Base-by-base conservation (phyloP, 1,284 basidiomycete genomes). In the Pseudozyma tsukubaensis region DNA sequence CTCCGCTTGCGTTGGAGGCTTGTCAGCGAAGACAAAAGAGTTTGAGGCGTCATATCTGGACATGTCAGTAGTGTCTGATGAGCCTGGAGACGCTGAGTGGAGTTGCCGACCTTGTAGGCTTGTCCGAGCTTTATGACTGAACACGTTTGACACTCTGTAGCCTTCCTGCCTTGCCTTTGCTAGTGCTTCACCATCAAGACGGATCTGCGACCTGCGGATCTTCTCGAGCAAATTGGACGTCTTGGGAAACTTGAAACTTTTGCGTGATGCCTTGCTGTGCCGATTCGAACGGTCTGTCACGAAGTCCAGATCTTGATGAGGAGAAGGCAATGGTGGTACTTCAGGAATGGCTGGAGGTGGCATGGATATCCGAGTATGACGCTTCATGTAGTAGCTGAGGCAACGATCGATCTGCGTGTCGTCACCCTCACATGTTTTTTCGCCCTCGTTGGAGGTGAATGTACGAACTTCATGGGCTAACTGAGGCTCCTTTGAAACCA, bases 351-450 rank as follows among this genome's bases (percentile, higher is more conserved):
- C n/a, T 32, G 56, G 16, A 18, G 34, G 9, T 34, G 50, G 45
- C 14, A 34, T 24, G 1, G 59, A 63, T 9, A 44, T 14, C 8
- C 21, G 6, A 12, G 55, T 62, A 6, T 34, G 55, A 13, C 51
- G 60, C 36, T 63, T 67, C 50, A 72, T 62, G 35, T 72, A 72
- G 51, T 72, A 72, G 64, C 70, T 72, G 2, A 72, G 57, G 54
- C 70, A 72, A 7, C 70, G 63, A 13, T 72, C 70, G 18, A 72
- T 72, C 40, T 67, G 59, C 3, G 6, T 3, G 1, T 72, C 67
- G n/a, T 58, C 61, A 8, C 32, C 58, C 9, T 64, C 61, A 18
- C 19, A 14, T 7, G 60, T 48, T n/a, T 21, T 48, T 49, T 56
- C 64, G 7, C 35, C 54, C 12, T 61, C 59, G 1, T 40, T 19